Percentiles rank a stretch among this genome's conserved stretches.
These are phyloP conservation scores for Ogataea dorogensis DNA, from an alignment of 805 yeast genomes.

Conservation along the genomic window DNA sequence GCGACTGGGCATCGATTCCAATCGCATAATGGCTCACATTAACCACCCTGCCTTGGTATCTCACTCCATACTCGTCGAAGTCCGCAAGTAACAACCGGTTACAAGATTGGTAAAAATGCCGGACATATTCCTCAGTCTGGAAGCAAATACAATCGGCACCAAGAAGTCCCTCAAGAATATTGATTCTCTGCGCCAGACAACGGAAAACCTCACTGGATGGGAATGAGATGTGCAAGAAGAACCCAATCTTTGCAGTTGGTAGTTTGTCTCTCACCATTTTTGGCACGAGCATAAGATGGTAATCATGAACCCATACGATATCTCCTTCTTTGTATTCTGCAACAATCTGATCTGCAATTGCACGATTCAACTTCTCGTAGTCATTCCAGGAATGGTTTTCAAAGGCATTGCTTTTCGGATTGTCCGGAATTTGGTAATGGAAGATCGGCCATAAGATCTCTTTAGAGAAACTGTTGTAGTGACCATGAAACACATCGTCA, in stretches of 20 bases:
- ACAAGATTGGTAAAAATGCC: conserved; percentile 91
- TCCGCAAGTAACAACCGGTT: conserved; percentile 82
- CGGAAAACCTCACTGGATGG: conserved; percentile 95
- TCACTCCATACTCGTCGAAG: conserved; percentile 60
- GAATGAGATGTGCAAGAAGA: conserved; percentile 89
- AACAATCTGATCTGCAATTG: conserved; percentile 74
- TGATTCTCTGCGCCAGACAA: conserved; percentile 84
- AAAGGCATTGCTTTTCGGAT: conserved; percentile 89
- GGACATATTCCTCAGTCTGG: conserved; percentile 89
- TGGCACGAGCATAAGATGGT: conserved; percentile 86
- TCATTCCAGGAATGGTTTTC: conserved; percentile 94
- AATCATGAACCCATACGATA: conserved; percentile 90
- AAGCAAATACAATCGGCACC: conserved; percentile 88
- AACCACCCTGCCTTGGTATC: conserved; percentile 57
- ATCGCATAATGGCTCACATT: conserved; percentile 63
- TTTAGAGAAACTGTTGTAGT: conserved; percentile 87
- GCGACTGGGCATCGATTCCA: conserved; percentile 70
- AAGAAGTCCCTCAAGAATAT: conserved; percentile 73
- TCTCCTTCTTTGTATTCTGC: conserved; percentile 71
- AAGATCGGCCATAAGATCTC: conserved; percentile 96
- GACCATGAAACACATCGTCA: conserved; percentile 84
- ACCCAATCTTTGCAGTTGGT: conserved; percentile 86
- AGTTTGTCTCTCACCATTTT: conserved; percentile 70
- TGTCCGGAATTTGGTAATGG: conserved; percentile 91
- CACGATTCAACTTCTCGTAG: conserved; percentile 71